phyloP scores from a whole-genome alignment of 345 rosid genomes.

The Citrus maxima region DNA sequence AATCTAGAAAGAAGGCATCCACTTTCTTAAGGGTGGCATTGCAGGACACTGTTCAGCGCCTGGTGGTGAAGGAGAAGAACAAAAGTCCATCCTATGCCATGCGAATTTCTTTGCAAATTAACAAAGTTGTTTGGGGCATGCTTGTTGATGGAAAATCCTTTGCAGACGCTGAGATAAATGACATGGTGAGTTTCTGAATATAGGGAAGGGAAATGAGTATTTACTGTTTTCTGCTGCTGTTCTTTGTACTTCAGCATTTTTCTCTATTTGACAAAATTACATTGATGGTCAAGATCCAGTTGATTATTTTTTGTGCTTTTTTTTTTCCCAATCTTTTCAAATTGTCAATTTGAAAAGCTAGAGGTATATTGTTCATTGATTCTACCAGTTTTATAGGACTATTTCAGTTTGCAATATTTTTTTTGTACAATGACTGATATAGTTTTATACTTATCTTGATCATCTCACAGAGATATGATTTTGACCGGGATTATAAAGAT shows the following conservation, averaged over 20 bases:
- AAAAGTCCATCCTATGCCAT: slow-evolving; percentile 98
- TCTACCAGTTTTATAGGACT: slow-evolving; percentile 1
- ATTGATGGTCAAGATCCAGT: neutral
- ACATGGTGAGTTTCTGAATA: slow-evolving; percentile 67
- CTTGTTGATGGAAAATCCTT: slow-evolving; percentile 95
- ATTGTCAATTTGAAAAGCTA: neutral
- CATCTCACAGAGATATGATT: slow-evolving; percentile 75
- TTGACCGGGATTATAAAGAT: slow-evolving; percentile 98
- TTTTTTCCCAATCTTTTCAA: neutral
- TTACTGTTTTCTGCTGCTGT: neutral
- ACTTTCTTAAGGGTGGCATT: slow-evolving; percentile 66
- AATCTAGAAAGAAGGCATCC: slow-evolving; percentile 76
- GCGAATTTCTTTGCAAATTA: slow-evolving; percentile 89
- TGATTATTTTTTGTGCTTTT: neutral
- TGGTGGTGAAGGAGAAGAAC: slow-evolving; percentile 96
- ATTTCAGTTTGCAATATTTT: neutral
- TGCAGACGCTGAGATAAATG: slow-evolving; percentile 99
- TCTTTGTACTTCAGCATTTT: neutral
- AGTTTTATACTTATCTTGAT: neutral
- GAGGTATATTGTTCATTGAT: neutral
- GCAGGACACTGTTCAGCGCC: slow-evolving; percentile 92
- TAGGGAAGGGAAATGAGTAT: neutral
- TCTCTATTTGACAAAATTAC: neutral
- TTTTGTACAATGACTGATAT: slow-evolving; percentile 17
- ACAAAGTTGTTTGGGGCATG: slow-evolving; percentile 96